A percentile compares a stretch with the other conserved stretches of the same genome.
Evolutionary conservation across 495 filamentous ascomycete genomes (phyloP).

Genomic region (Sporormia fimetaria): DNA sequence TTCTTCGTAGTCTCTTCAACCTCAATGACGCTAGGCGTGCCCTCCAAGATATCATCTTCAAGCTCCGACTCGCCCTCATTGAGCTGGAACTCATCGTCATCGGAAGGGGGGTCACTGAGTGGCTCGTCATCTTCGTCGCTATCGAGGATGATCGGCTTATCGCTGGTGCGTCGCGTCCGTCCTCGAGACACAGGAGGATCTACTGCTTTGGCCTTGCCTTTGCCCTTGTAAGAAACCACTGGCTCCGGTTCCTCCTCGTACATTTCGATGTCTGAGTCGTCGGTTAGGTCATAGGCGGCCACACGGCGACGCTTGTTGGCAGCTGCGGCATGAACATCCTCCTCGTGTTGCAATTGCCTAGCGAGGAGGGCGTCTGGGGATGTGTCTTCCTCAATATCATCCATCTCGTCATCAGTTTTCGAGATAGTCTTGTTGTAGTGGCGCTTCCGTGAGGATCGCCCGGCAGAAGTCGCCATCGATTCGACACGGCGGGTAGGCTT

Average conservation of each 20-base stretch:
- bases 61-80: slow-evolving; percentile 3
- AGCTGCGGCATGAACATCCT: slow-evolving; percentile 37
- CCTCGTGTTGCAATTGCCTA: slow-evolving; percentile 48
- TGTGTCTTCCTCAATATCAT: slow-evolving; percentile 33
- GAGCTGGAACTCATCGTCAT: slow-evolving; percentile 10
- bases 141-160: slow-evolving; percentile 1
- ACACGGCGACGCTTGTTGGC: slow-evolving; percentile 24
- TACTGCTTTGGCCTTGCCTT: slow-evolving; percentile 18
- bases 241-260: background rate
- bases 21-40: slow-evolving; percentile 1
- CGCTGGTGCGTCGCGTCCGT: slow-evolving; percentile 12
- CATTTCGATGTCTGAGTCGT: slow-evolving; percentile 26
- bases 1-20: background rate
- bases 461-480: slow-evolving; percentile 14
- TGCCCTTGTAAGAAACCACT: slow-evolving; percentile 5
- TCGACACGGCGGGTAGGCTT: slow-evolving; percentile 26
- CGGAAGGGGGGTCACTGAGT: slow-evolving; percentile 2
- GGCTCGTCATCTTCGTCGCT: slow-evolving; percentile 1
- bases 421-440: slow-evolving; percentile 26
- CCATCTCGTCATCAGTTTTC: slow-evolving; percentile 32
- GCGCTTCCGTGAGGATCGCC: slow-evolving; percentile 17
- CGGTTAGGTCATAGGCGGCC: background rate
- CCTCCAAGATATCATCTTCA: slow-evolving; percentile 13
- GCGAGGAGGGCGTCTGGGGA: slow-evolving; percentile 46
- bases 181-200: slow-evolving; percentile 3